Percentiles rank a stretch among this genome's conserved stretches.
phyloP scores from a whole-genome alignment of 306 rosid species.

The Fragaria nilgerrensis region DNA sequence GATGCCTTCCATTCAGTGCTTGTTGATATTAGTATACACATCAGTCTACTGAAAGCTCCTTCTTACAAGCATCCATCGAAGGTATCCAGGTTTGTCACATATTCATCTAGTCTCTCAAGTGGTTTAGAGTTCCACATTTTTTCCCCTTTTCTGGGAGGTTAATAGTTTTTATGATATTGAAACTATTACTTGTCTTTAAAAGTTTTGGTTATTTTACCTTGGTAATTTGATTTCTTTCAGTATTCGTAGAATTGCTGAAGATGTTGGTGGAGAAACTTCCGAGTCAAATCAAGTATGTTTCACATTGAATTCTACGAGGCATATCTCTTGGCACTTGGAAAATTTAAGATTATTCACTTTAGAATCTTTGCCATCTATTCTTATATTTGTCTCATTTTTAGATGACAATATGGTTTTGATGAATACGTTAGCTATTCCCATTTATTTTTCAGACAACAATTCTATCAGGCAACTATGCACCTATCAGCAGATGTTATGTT shows the following conservation, averaged over 20 bases:
- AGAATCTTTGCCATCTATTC: constrained; percentile 13
- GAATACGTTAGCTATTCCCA: not conserved
- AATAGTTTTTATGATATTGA: constrained; percentile 2
- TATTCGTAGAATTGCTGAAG: constrained; percentile 32
- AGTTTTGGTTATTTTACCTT: constrained; percentile 11
- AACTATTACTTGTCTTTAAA: not conserved
- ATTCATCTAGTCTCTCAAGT: constrained; percentile 27
- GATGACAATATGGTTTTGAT: not conserved
- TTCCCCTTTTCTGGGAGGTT: not conserved
- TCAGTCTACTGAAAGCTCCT: constrained; percentile 60
- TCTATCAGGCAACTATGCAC: not conserved
- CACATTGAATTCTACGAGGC: constrained; percentile 7
- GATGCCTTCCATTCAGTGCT: constrained; percentile 79
- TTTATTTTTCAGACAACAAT: not conserved
- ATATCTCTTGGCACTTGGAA: constrained; percentile 11
- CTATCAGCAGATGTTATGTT: not conserved
- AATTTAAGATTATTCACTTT: constrained; percentile 4
- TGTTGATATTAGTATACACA: constrained; percentile 73
- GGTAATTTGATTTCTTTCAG: constrained; percentile 41
- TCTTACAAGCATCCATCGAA: constrained; percentile 39
- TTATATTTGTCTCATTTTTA: not conserved
- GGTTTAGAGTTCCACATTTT: constrained; percentile 9
- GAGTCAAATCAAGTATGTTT: constrained; percentile 51
- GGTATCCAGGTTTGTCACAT: constrained; percentile 64
- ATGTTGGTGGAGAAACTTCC: constrained; percentile 30